Base-by-base conservation (phyloP, 2,329 filamentous ascomycete genomes). In the Colletotrichum lindemuthianum region DNA sequence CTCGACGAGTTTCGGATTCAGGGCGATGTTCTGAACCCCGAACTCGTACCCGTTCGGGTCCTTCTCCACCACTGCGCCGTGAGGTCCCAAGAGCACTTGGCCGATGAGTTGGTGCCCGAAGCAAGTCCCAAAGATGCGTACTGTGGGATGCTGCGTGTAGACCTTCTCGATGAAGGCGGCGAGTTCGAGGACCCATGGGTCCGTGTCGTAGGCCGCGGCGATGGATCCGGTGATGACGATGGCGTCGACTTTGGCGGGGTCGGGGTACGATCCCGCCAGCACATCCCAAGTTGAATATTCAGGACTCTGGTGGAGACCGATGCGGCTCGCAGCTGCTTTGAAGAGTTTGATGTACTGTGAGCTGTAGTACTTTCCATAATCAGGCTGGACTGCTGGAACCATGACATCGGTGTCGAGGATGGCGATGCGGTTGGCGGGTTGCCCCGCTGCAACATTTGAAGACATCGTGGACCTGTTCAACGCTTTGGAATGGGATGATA, bases 21-120 rank as follows among this genome's bases (percentile, higher is more conserved):
- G 47, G 6, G 73, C 68, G 6, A 82, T 75, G 4, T 76, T 72
- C 2, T 76, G 78, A 4, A 82, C 80, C 3, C 81, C 78, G 12
- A 82, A 70, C 69, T 84, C 81, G 80, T 81, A 83, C 1, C 79
- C 79, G 15, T 72, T 74, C 2, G 77, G 72, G 39, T 74, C 79
- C 66, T 75, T 75, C 9, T 74, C 76, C 2, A 81, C 73, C 34
- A 72, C 71, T 5, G 53, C 53, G 37, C 59, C 59, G 34, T 63
- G 54, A 8, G 59, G 53, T 16, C 54, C 54, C 6, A 63, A 77
- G 34, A 80, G 70, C 2, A 81, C 80, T 3, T 81, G 73, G 2
- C 76, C 81, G 37, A 84, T 68, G 34, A 84, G 82, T 69, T 84
- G 81, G 53, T 84, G 81, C 2, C 81, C 81, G 66, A 83, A 84